A percentile compares a stretch with the other conserved stretches of the same genome.
Evolutionary conservation across 2,329 filamentous ascomycete species (phyloP).

Genomic region (Aspergillus candidus): DNA sequence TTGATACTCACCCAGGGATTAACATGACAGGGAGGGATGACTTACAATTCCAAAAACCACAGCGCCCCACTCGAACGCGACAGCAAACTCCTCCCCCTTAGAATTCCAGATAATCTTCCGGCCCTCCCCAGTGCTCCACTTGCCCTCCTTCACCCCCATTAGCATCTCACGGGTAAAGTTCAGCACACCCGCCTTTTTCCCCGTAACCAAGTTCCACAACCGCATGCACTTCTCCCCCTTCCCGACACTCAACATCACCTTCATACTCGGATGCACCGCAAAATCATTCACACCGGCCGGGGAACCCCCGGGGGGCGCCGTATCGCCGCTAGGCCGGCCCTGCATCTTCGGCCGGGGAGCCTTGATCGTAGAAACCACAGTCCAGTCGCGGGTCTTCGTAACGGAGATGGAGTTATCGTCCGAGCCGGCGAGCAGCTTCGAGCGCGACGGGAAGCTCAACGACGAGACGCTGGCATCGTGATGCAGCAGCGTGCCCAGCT

Average conservation of each 20-base stretch:
- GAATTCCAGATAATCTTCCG: constrained; percentile 74
- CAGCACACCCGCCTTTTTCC: constrained; percentile 88
- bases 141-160: constrained; percentile 67
- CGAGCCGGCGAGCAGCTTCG: constrained; percentile 78
- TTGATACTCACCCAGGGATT: background rate
- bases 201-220: constrained; percentile 93
- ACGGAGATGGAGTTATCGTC: constrained; percentile 92
- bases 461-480: constrained; percentile 77
- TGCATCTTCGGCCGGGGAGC: constrained; percentile 74
- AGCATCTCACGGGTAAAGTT: constrained; percentile 73
- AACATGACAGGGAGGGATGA: constrained; percentile 2
- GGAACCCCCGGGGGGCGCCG: constrained; percentile 70
- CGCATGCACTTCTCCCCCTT: constrained; percentile 87
- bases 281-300: constrained; percentile 92
- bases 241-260: constrained; percentile 89
- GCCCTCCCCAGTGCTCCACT: constrained; percentile 74
- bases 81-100: constrained; percentile 73
- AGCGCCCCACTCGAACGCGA: constrained; percentile 80
- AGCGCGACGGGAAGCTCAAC: constrained; percentile 74
- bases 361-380: constrained; percentile 78
- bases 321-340: constrained; percentile 83
- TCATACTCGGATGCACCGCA: constrained; percentile 91
- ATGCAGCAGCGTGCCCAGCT: constrained; percentile 80
- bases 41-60: constrained; percentile 73
- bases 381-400: constrained; percentile 82